Base-by-base conservation (phyloP, 345 rosid genomes). In the Syzygium aromaticum region DNA sequence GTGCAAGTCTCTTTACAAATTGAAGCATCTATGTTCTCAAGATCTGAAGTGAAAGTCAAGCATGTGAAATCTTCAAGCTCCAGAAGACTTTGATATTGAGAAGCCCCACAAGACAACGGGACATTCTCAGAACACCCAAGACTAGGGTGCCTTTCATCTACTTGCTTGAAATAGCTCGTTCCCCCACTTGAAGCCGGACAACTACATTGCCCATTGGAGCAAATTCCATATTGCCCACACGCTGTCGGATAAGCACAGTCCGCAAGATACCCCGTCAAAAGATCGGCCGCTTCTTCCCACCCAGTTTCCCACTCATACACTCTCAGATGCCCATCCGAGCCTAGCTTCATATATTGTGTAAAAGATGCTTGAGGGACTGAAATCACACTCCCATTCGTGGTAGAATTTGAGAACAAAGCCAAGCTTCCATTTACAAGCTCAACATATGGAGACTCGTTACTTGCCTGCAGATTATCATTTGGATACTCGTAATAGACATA, bases 141-240 rank as follows among this genome's bases (percentile, higher is more conserved):
- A 51, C 38, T n/a, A 28, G 91, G 90, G 11, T 87, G 78, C 28
- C 77, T n/a, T 22, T 57, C 17, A 73, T 77, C 46, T 14, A 87
- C 64, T 49, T 22, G 90, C 77, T 84, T 38, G 63, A 88, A 90
- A 88, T 91, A 90, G 16, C 85, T 25, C 7, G 82, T 49, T 14
- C 52, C 49, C 49, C 54, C n/a, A 52, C 43, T 46, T 3, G 87
- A 28, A 1, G 86, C 30, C 23, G 90, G 91, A 86, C 90, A 91
- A 84, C 54, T 46, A 64, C 92, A 91, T 16, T 87, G 92, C 7
- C 87, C 89, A 3, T 64, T 51, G 0, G 59, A 61, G 87, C 92
- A 92, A 51, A 92, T 84, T 11, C 94, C 91, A 83, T 90, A 91
- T 15, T 67, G 87, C 8, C 93, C 92, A 5, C 94, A 91, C 23